Percentiles rank a stretch among this genome's conserved stretches.
phyloP scores from a whole-genome alignment of 805 yeast genomes.

The Monosporozyma siamensis region DNA sequence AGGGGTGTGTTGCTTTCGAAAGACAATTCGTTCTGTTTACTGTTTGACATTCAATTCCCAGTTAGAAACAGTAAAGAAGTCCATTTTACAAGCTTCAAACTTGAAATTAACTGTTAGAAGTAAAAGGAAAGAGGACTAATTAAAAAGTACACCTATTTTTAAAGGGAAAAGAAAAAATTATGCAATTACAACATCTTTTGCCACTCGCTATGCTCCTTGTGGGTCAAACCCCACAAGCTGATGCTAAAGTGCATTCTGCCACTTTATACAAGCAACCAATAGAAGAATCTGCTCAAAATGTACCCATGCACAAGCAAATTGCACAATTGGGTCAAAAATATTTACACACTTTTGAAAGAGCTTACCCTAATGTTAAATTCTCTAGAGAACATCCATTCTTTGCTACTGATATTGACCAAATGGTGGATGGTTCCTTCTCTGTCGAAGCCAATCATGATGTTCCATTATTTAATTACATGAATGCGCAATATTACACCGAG shows the following conservation, averaged over 20 bases:
- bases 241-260: constrained; percentile 46
- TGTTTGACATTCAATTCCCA: background rate
- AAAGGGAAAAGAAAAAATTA: too few relatives aligned
- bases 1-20: constrained; percentile 1
- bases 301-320: constrained; percentile 44
- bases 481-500: constrained; percentile 94
- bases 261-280: constrained; percentile 51
- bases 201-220: constrained; percentile 25
- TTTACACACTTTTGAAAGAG: constrained; percentile 39
- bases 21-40: background rate
- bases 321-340: constrained; percentile 55
- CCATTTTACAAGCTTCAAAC: too few relatives aligned
- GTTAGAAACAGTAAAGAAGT: background rate
- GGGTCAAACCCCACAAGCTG: constrained; percentile 24
- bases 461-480: constrained; percentile 86
- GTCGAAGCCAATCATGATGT: constrained; percentile 47
- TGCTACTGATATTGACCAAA: constrained; percentile 4
- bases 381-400: constrained; percentile 19
- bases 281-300: constrained; percentile 33
- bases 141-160: too few relatives aligned
- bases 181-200: constrained; percentile 21
- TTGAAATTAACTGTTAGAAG: too few relatives aligned
- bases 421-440: constrained; percentile 12
- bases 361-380: constrained; percentile 34
- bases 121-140: too few relatives aligned